Conservation (phyloP, 192 early-diverging fungal genomes). For the Pecoramyces ruminantium region DNA sequence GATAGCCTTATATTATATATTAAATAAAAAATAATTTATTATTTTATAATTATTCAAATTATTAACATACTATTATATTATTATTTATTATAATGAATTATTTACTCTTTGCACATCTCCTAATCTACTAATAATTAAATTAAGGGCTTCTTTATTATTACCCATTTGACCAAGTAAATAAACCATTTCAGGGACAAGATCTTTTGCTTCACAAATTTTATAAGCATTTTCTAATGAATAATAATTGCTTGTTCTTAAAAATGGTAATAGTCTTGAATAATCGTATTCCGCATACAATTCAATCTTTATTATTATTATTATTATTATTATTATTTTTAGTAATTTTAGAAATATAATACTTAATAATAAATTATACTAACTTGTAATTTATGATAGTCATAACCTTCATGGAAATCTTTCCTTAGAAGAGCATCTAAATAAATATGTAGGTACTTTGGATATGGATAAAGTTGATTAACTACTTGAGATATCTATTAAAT, state of each 20-base stretch:
- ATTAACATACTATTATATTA: neutral
- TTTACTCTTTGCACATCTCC: conserved; percentile 69
- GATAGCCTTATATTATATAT: no score
- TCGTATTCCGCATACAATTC: conserved; percentile 89
- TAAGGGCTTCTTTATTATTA: conserved; percentile 78
- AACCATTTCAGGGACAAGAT: conserved; percentile 94
- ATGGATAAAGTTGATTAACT: conserved; percentile 47
- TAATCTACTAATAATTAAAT: conserved; percentile 80
- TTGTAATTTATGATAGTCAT: conserved; percentile 56
- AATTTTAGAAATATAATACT: conserved; percentile 19
- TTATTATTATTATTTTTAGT: neutral
- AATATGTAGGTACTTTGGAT: conserved; percentile 53
- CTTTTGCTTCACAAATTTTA: conserved; percentile 61
- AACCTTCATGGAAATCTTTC: conserved; percentile 45
- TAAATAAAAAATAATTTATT: no score
- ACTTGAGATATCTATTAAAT: conserved; percentile 27
- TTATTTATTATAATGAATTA: neutral
- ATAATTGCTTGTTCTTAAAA: conserved; percentile 59
- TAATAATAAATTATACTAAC: conserved; percentile 5
- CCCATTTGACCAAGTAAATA: conserved; percentile 94
- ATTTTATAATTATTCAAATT: neutral
- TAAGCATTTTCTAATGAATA: conserved; percentile 62
- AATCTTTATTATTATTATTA: conserved; percentile 15
- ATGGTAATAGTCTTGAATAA: conserved; percentile 54
- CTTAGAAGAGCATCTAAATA: conserved; percentile 85